These are phyloP conservation scores for Syzygium oleosum DNA, from an alignment of 345 rosid genomes.

Conservation along the genomic window DNA sequence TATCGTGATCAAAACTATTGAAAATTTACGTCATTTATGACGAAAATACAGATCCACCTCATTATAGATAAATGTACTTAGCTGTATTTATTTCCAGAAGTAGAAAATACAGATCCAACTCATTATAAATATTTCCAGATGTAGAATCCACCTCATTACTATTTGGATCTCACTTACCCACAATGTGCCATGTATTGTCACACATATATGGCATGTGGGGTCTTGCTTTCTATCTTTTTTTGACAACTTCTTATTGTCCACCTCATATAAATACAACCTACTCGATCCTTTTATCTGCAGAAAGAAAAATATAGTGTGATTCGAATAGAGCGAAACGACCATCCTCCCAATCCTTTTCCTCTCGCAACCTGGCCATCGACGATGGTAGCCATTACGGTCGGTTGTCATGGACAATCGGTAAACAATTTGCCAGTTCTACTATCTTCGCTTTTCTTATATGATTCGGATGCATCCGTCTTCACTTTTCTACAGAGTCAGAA, in stretches of 20 bases:
- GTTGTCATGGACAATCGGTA: background rate
- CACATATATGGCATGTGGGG: background rate
- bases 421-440: background rate
- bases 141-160: background rate
- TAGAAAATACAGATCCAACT: background rate
- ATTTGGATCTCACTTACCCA: background rate
- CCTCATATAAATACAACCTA: background rate
- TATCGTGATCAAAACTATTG: no score
- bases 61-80: background rate
- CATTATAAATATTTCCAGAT: background rate
- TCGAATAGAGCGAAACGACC: background rate
- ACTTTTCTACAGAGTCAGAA: background rate
- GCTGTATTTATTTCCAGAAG: background rate
- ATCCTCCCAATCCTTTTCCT: background rate
- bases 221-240: background rate
- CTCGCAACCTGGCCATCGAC: background rate
- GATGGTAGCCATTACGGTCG: background rate
- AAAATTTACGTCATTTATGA: no score
- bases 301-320: background rate
- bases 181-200: background rate
- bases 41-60: background rate
- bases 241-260: background rate
- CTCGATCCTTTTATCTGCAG: background rate
- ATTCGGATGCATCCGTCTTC: background rate
- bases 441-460: background rate